phyloP scores from a whole-genome alignment of 441 rosid species.

The Mallotus japonicus region DNA sequence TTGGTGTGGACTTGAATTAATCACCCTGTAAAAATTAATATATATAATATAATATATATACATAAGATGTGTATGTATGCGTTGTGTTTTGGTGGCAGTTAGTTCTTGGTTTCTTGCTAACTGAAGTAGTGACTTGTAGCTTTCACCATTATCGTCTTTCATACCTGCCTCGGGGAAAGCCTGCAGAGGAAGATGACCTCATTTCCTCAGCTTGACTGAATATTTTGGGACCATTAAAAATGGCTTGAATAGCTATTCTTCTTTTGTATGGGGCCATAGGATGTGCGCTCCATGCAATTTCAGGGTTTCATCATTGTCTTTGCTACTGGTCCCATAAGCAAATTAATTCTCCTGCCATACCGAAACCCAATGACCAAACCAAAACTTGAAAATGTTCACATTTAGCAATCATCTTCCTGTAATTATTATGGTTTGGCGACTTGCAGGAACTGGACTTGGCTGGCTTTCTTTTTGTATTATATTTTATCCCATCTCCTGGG shows the following conservation, averaged over 20 bases:
- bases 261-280: neutral
- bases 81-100: constrained; percentile 15
- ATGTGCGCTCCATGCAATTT: constrained; percentile 13
- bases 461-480: too few species aligned
- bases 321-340: constrained; percentile 22
- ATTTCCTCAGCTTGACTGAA: constrained; percentile 4
- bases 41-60: neutral
- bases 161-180: constrained; percentile 15
- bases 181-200: constrained; percentile 11
- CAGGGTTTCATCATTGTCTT: constrained; percentile 5
- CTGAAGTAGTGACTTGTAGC: constrained; percentile 18
- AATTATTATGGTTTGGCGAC: neutral
- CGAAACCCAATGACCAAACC: neutral
- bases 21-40: constrained; percentile 27
- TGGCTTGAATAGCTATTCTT: neutral
- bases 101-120: constrained; percentile 9
- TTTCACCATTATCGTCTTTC: constrained; percentile 19
- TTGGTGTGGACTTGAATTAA: constrained; percentile 22
- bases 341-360: neutral
- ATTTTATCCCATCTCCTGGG: too few species aligned
- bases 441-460: too few species aligned
- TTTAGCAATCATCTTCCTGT: neutral
- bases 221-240: constrained; percentile 20
- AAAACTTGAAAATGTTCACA: neutral
- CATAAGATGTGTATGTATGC: neutral